Base-by-base conservation (phyloP, 139 green algal species). In the Limnomonas spitsbergensis region DNA sequence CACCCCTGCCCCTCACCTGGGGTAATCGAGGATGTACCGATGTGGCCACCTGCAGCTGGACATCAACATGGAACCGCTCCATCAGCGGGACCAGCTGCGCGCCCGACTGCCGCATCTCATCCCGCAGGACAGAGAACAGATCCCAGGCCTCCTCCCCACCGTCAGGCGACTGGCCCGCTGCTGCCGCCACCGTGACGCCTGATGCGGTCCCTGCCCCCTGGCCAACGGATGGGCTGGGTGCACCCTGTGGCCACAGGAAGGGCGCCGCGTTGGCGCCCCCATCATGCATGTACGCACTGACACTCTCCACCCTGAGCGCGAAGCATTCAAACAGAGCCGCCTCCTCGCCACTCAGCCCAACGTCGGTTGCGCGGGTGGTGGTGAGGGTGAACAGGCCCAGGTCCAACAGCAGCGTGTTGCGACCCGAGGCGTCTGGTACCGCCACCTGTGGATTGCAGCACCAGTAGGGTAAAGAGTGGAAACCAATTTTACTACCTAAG, bases 401-500 rank as follows among this genome's bases (percentile, higher is more conserved):
- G 81, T 97, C 93, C 53, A 93, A 70, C 7, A 94, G 83, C 36
- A 97, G 83, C 1, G 85, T 92, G 40, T 84, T 75, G 40, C 1
- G 35, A 29, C 76, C 79, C 20, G 70, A 34, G n/a, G 71, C 40
- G 24, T 80, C 79, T 42, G 77, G 78, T 1, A 89, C 56, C 1
- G 87, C 86, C 9, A 98, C 80, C 83, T 98, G 97, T 69, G 94
- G 94, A 0, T 90, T 94, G 32, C 96, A 89, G 73, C 96, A 82
- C 20, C 86, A 86, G 69, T 97, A 74, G 27, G 40, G 37, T 73
- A 95, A 56, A n/a, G 47, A 9, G 47, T 9, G 9, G 47, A n/a
- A n/a, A n/a, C n/a, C n/a, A n/a, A n/a, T n/a, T n/a, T n/a, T n/a
- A n/a, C n/a, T n/a, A n/a, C n/a, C n/a, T n/a, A n/a, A n/a, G n/a